Evolutionary conservation across 1,139 yeast species (phyloP), one percentile per base, ranked within the genome.

Genomic region (Pichia sp.): DNA sequence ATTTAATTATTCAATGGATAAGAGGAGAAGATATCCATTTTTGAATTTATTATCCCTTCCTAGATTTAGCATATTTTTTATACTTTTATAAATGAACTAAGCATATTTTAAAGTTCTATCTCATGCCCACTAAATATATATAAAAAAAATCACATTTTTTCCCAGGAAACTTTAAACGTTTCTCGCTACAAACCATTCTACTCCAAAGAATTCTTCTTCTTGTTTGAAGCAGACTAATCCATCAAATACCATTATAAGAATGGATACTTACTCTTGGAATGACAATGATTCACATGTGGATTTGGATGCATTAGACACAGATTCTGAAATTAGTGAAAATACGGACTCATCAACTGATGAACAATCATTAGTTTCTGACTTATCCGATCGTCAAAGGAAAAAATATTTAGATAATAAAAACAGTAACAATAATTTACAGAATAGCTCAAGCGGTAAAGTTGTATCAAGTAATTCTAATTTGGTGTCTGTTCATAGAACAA

Each of bases 1-100:
- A 87, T 65, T 72, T 91, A 67, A 76, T 91, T 47, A 62, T 76
- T 36, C 83, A 90, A 43, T 87, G 83, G 72, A 73, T 84, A 5
- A 69, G 77, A 56, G 95, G 95, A 3, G 85, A 84, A 41, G 89
- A 84, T 60, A 81, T 87, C 45, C 78, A 75, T 57, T 72, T 79
- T 49, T 77, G 60, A 62, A 30, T 43, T 44, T 13, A 22, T 1
- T 9, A 39, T 25, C 5, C 13, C 13, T 3, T 34, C 11, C 4
- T 34, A 29, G 31, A 34, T 34, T 34, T 34, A n/a, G 38, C 22
- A n/a, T 34, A n/a, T n/a, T n/a, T 6, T 34, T 6, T n/a, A 34
- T 10, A 34, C n/a, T 10, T 31, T 14, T 31, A 31, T 14, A 14
- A 31, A 31, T 11, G 5, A 31, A 31, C 13, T 7, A 31, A n/a